Base-by-base conservation (phyloP, 495 filamentous ascomycete genomes). In the Xylaria curta region DNA sequence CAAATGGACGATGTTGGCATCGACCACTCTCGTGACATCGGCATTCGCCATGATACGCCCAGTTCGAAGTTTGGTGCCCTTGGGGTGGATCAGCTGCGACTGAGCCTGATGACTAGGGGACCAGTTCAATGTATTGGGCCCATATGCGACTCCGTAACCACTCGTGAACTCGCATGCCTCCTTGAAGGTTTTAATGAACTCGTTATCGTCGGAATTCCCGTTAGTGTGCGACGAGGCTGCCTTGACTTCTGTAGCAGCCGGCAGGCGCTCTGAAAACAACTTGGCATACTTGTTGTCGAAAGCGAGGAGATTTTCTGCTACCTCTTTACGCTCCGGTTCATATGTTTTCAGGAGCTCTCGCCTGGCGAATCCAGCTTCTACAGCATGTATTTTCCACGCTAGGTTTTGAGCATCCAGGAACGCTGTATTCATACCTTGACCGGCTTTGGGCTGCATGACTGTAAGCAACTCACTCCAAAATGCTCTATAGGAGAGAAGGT, bases 391-490 rank as follows among this genome's bases (percentile, higher is more conserved):
- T 79, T 96, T 97, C 94, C 94, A 97, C 5, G 90, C 92, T 4
- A 97, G 84, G 75, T 97, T 96, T 74, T 89, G 89, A 4, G 91
- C 89, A 76, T 97, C 94, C 49, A 94, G 87, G 84, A 97, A 92
- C 15, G 90, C 91, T 42, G 92, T 89, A 74, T 96, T 96, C 92
- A 95, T 93, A 24, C 93, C 93, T 78, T 94, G 93, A 8, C 92
- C 94, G 31, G 92, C 92, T 80, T 94, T 94, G 5, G 93, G 92
- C 56, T 87, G 49, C 21, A 51, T 9, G 19, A 19, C 7, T 44
- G 47, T 71, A 38, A 66, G 47, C 66, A 44, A 78, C 24, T 65
- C 17, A 28, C 19, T 9, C 53, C 1, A 1, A 51, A n/a, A 8
- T 47, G 31, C 24, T 49, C 53, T 10, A 12, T 38, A 28, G 8